Percentiles rank a stretch among this genome's conserved stretches.
Evolutionary conservation across 768 basidiomycete species (phyloP).

Genomic region (Pisolithus tinctorius): DNA sequence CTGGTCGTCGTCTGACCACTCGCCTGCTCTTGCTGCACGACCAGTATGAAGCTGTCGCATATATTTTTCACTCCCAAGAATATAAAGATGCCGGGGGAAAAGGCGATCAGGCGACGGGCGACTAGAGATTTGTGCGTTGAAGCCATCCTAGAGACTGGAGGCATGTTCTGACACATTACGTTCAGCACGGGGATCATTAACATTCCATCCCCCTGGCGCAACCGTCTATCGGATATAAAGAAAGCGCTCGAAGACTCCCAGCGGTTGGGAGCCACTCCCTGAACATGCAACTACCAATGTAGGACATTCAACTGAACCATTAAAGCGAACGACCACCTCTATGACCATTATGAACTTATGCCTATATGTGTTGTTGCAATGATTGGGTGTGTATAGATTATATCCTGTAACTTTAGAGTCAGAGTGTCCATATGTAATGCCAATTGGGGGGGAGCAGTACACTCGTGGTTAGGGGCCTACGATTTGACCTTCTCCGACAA

Average conservation of each 20-base stretch:
- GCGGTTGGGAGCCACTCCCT: slow-evolving; percentile 3
- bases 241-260: slow-evolving; percentile 25
- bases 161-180: neutral
- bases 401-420: slow-evolving; percentile 18
- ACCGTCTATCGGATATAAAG: slow-evolving; percentile 23
- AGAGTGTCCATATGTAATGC: slow-evolving; percentile 1
- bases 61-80: slow-evolving; percentile 47
- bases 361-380: neutral
- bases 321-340: neutral
- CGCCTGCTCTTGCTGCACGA: neutral
- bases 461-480: slow-evolving; percentile 3
- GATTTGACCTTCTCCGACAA: slow-evolving; percentile 15
- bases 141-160: neutral
- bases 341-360: slow-evolving; percentile 1
- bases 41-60: slow-evolving; percentile 35
- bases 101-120: slow-evolving; percentile 17
- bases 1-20: neutral
- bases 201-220: slow-evolving; percentile 27
- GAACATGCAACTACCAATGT: neutral
- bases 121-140: slow-evolving; percentile 21
- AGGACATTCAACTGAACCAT: neutral
- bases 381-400: neutral
- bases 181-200: slow-evolving; percentile 16
- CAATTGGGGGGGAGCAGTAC: neutral
- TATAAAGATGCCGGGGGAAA: slow-evolving; percentile 44